Conservation (phyloP, 78 protist species). For the Polysphondylium violaceum region DNA sequence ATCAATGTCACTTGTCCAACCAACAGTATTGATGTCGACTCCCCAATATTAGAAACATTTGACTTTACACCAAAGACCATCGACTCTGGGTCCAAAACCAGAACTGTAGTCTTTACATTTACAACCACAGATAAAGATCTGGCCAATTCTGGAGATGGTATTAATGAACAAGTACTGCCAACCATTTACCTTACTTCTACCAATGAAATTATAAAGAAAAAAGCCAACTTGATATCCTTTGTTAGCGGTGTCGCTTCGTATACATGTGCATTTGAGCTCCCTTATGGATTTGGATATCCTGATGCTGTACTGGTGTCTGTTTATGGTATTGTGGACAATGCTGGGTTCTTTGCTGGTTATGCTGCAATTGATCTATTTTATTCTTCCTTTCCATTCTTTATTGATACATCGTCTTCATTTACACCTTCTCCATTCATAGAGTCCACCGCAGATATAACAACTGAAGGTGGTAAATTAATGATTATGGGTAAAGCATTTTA, state of each 20-base stretch:
- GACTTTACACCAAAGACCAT: neutral
- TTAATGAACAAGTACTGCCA: neutral
- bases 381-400: neutral
- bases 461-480: neutral
- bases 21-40: neutral
- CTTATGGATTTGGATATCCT: conserved; percentile 21
- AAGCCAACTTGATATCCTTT: neutral
- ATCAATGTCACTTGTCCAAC: neutral
- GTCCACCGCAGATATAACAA: neutral
- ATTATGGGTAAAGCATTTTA: neutral
- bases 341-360: conserved; percentile 23
- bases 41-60: neutral
- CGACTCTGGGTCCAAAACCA: neutral
- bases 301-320: conserved; percentile 10
- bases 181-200: neutral
- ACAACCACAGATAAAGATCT: neutral
- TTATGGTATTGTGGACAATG: conserved; percentile 28
- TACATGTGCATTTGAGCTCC: neutral
- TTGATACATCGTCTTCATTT: neutral
- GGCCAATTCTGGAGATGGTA: conserved; percentile 32
- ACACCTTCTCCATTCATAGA: neutral
- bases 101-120: neutral
- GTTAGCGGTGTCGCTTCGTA: neutral
- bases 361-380: neutral
- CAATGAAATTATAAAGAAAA: neutral